Base-by-base conservation (phyloP, 306 rosid genomes). In the Coriaria nepalensis region DNA sequence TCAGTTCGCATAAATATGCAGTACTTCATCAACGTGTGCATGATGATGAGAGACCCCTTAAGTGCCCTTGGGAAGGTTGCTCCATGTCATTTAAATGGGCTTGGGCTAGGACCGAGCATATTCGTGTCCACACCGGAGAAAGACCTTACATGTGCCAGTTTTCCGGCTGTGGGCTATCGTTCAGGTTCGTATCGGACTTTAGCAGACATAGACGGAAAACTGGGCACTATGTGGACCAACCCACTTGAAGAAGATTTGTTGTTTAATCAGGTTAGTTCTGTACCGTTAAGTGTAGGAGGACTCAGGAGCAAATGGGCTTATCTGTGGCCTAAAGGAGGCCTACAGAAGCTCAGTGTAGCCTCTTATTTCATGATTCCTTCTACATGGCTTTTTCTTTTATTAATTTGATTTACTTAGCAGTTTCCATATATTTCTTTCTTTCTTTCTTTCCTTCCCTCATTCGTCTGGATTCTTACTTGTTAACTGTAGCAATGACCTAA, bases 41-140 rank as follows among this genome's bases (percentile, higher is more conserved):
- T 10, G 87, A 81, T 11, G 92, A 82, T 11, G 69, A 82, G 32
- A 75, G 98, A 73, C 98, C 98, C 47, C 86, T 90, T 38, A 79
- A 90, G 77, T 90, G 98, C 68, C 85, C 98, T 4, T 90, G 98
- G 98, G 63, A 85, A 73, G 98, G 98, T 61, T 90, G 98, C 63
- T 68, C 86, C 61, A 85, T 79, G 98, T 71, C 96, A 7, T 90
- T 90, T 80, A 90, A 90, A 70, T 90, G 98, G 98, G 92, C 87
- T 13, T 90, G 98, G 98, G 94, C 98, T 11, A 70, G 93, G 70
- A 90, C 96, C 0, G 98, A 90, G 85, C 98, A 90, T 45, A 67
- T 90, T 4, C 79, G 98, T 0, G 94, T 90, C 52, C 98, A 90
- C 77, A 90, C 98, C 0, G 98, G 98, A 54, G 98, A 90, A 72